phyloP scores from a whole-genome alignment of 2,329 filamentous ascomycete genomes.

The Alternaria infectoria region DNA sequence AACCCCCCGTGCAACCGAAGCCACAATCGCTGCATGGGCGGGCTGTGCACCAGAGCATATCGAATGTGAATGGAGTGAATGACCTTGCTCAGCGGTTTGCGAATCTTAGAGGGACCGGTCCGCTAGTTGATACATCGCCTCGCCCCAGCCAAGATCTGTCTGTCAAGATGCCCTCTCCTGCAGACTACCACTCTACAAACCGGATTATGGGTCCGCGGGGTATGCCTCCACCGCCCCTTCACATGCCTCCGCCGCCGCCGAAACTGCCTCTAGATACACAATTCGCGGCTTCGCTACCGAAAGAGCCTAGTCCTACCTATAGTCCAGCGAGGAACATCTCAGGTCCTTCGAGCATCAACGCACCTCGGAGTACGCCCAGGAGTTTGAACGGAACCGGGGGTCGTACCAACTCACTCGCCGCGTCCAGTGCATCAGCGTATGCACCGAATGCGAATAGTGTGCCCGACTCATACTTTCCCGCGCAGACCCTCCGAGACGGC shows the following conservation, averaged over 20 bases:
- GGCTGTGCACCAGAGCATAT: constrained; percentile 52
- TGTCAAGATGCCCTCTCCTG: constrained; percentile 51
- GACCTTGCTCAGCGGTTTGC: constrained; percentile 49
- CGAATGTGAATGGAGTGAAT: constrained; percentile 29
- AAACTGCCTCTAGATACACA: constrained; percentile 58
- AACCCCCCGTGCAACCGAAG: constrained; percentile 66
- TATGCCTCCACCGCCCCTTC: constrained; percentile 54
- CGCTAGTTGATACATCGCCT: constrained; percentile 29
- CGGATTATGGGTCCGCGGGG: constrained; percentile 58
- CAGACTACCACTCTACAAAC: constrained; percentile 42
- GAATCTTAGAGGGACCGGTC: constrained; percentile 36
- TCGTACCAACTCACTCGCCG: constrained; percentile 61
- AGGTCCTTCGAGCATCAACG: constrained; percentile 67
- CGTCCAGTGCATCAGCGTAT: constrained; percentile 46
- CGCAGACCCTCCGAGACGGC: constrained; percentile 18
- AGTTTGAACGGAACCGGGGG: constrained; percentile 63
- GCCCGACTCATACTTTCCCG: constrained; percentile 53
- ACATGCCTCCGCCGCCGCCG: constrained; percentile 47
- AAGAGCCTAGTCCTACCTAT: constrained; percentile 76
- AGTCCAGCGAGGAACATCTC: constrained; percentile 77
- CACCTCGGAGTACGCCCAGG: constrained; percentile 69
- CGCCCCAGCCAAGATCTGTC: constrained; percentile 39
- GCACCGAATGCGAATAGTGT: constrained; percentile 47
- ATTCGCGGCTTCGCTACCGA: constrained; percentile 67
- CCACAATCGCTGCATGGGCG: constrained; percentile 71